phyloP scores from a whole-genome alignment of 345 rosid species.

The Corchorus olitorius region DNA sequence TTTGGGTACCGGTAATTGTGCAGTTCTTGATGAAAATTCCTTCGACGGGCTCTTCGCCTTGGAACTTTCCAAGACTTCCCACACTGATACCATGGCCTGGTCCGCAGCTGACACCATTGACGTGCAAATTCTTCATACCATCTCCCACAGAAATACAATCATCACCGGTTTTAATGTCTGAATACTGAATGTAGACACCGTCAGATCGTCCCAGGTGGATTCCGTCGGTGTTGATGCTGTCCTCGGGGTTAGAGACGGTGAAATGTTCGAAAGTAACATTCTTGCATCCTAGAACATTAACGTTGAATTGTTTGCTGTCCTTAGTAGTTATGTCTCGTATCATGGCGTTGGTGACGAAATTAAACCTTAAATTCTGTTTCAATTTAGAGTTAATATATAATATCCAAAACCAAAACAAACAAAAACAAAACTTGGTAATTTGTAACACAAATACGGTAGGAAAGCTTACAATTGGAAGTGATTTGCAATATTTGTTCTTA shows the following conservation, averaged over 20 bases:
- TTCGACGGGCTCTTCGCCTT: conserved; percentile 35
- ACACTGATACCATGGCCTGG: conserved; percentile 77
- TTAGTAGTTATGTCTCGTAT: conserved; percentile 36
- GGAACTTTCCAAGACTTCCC: conserved; percentile 57
- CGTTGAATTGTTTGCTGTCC: conserved; percentile 60
- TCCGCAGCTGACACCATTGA: conserved; percentile 48
- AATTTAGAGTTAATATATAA: background rate
- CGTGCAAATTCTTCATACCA: conserved; percentile 34
- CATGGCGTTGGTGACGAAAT: conserved; percentile 32
- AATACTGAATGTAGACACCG: conserved; percentile 33
- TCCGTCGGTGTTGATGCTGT: conserved; percentile 67
- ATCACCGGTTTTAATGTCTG: conserved; percentile 56
- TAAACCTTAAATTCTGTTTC: conserved; percentile 50
- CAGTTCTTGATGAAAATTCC: conserved; percentile 40
- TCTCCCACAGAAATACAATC: conserved; percentile 67
- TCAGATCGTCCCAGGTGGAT: conserved; percentile 44
- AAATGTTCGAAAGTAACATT: conserved; percentile 40
- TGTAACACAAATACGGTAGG: background rate
- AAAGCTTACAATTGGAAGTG: conserved; percentile 40
- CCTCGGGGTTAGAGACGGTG: conserved; percentile 40
- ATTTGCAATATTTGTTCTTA: conserved; percentile 28
- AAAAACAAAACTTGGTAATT: too few relatives aligned
- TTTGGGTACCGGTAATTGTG: conserved; percentile 33
- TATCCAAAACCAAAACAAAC: too few relatives aligned
- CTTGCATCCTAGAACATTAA: conserved; percentile 44